A percentile compares a stretch with the other conserved stretches of the same genome.
Evolutionary conservation across 768 basidiomycete genomes (phyloP).

Genomic region (Lentinula edodes): DNA sequence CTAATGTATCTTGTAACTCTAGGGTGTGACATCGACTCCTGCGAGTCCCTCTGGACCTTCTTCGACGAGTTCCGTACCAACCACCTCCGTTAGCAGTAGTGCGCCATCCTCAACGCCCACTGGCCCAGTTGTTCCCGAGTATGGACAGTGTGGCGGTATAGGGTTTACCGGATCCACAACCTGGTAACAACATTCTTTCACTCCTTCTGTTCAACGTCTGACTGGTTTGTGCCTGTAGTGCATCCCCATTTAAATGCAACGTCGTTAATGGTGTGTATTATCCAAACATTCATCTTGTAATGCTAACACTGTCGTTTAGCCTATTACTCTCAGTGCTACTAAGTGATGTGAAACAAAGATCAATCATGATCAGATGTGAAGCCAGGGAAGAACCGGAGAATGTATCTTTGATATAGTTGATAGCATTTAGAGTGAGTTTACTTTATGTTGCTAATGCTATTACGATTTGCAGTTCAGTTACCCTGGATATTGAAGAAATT

Average conservation of each 20-base stretch:
- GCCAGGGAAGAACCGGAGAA: too few species aligned
- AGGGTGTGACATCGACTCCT: conserved; percentile 3
- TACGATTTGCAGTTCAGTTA: too few species aligned
- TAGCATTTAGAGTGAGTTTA: too few species aligned
- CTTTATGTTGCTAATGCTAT: too few species aligned
- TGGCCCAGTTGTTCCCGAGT: conserved; percentile 27
- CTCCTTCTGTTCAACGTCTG: not conserved
- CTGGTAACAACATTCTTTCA: conserved; percentile 23
- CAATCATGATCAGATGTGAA: too few species aligned
- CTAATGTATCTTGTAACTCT: not conserved
- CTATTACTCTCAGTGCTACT: conserved; percentile 34
- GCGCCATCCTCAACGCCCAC: conserved; percentile 10
- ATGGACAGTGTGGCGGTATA: conserved; percentile 39
- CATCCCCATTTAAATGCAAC: conserved; percentile 31
- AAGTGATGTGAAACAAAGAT: not conserved
- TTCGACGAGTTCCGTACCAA: not conserved
- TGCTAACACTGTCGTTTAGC: conserved; percentile 11
- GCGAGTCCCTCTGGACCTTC: not conserved
- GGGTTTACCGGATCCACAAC: conserved; percentile 32
- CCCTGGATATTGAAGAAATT: too few species aligned
- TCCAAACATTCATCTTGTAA: not conserved
- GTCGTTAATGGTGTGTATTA: conserved; percentile 26
- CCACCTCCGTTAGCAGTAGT: conserved; percentile 2
- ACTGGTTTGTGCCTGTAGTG: conserved; percentile 13
- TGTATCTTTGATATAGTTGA: too few species aligned